These are phyloP conservation scores for Penicillium ochrochloron DNA, from an alignment of 495 filamentous ascomycete species.

Conservation along the genomic window DNA sequence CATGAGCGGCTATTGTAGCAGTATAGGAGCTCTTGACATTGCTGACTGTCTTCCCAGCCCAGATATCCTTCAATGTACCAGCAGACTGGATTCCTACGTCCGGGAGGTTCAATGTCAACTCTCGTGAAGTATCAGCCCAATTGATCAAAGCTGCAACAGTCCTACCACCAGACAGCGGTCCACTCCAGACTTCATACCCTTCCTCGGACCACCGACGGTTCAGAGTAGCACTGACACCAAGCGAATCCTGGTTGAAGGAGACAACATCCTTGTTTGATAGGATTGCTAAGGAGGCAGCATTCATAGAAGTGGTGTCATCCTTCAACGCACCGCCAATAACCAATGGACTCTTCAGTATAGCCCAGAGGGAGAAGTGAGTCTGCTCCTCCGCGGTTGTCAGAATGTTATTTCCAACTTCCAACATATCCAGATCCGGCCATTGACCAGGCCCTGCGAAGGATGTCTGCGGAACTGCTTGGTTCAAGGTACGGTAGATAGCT, in stretches of 20 bases:
- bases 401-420: slow-evolving; percentile 49
- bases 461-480: slow-evolving; percentile 51
- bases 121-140: slow-evolving; percentile 45
- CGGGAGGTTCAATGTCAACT: slow-evolving; percentile 43
- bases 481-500: slow-evolving; percentile 53
- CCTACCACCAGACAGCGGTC: slow-evolving; percentile 42
- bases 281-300: slow-evolving; percentile 39
- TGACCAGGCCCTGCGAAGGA: slow-evolving; percentile 44
- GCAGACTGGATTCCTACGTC: slow-evolving; percentile 49
- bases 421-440: slow-evolving; percentile 62
- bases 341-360: slow-evolving; percentile 59
- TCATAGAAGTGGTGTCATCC: slow-evolving; percentile 35
- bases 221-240: slow-evolving; percentile 50
- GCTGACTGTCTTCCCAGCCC: slow-evolving; percentile 36
- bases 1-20: slow-evolving; percentile 43
- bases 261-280: slow-evolving; percentile 56
- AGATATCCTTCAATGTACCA: slow-evolving; percentile 45
- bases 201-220: slow-evolving; percentile 44
- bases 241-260: slow-evolving; percentile 56
- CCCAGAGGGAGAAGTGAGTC: slow-evolving; percentile 63
- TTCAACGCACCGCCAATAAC: slow-evolving; percentile 55
- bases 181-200: slow-evolving; percentile 55
- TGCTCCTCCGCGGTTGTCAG: slow-evolving; percentile 47
- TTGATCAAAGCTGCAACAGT: slow-evolving; percentile 52
- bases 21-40: slow-evolving; percentile 46